Conservation (phyloP, 2,329 filamentous ascomycete species). For the Didymella keratinophila region DNA sequence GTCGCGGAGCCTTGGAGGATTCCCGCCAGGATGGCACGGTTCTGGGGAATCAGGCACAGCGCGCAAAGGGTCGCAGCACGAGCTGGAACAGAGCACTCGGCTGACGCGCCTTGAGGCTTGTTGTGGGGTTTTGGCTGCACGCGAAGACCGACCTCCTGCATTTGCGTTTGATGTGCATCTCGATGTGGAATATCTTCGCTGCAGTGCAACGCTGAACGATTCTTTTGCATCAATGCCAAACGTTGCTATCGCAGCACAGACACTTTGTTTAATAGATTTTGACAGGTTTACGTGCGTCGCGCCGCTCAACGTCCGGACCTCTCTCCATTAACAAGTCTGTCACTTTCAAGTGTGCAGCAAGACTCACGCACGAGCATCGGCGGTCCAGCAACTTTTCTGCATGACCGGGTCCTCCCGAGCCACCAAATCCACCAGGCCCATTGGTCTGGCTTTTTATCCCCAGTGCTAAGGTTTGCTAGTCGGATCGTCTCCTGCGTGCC, state of each 20-base stretch:
- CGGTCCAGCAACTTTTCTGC: conserved; percentile 1
- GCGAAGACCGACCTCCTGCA: conserved; percentile 7
- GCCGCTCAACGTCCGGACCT: conserved; percentile 4
- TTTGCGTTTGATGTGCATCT: conserved; percentile 11
- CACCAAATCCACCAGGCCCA: neutral
- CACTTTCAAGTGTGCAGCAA: neutral
- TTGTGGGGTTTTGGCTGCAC: conserved; percentile 4
- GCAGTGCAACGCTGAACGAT: conserved; percentile 12
- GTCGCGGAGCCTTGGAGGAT: conserved; percentile 1
- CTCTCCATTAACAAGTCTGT: conserved; percentile 5
- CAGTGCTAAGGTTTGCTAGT: conserved; percentile 13
- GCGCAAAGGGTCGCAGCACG: conserved; percentile 16
- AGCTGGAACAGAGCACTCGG: neutral
- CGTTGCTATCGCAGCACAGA: conserved; percentile 11
- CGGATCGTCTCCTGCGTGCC: conserved; percentile 10
- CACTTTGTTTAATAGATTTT: neutral
- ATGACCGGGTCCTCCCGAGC: conserved; percentile 12
- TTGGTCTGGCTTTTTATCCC: conserved; percentile 3
- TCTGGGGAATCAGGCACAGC: conserved; percentile 1
- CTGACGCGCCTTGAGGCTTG: conserved; percentile 3
- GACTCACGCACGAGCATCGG: conserved; percentile 5
- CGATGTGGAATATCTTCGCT: conserved; percentile 9
- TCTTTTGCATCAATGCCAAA: conserved; percentile 16
- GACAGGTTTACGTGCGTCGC: conserved; percentile 8
- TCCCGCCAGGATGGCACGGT: conserved; percentile 16